A percentile compares a stretch with the other conserved stretches of the same genome.
These are phyloP conservation scores for Bromus sterilis DNA, from an alignment of 176 grass and related monocot species.

Conservation along the genomic window DNA sequence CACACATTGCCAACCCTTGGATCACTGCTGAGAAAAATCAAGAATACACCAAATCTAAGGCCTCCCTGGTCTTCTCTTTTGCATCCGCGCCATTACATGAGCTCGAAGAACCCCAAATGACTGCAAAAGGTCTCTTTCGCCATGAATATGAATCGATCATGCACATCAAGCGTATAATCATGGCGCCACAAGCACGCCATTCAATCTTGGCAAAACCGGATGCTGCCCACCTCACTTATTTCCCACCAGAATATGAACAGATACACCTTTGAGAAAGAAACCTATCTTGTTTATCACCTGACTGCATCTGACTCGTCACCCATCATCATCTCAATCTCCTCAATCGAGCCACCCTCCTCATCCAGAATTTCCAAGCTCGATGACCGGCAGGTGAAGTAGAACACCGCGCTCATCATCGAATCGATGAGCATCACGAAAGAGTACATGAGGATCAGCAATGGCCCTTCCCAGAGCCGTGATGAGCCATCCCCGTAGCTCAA, in stretches of 20 bases:
- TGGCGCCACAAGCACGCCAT: not conserved
- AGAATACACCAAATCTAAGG: slow-evolving; percentile 5
- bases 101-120: not conserved
- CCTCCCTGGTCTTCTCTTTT: not conserved
- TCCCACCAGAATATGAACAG: slow-evolving; percentile 33
- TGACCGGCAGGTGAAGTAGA: slow-evolving; percentile 95
- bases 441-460: slow-evolving; percentile 87
- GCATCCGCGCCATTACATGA: slow-evolving; percentile 2
- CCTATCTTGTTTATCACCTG: slow-evolving; percentile 33
- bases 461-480: slow-evolving; percentile 85
- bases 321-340: slow-evolving; percentile 45
- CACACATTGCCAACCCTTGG: slow-evolving; percentile 18
- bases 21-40: not conserved
- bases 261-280: slow-evolving; percentile 25
- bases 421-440: slow-evolving; percentile 79
- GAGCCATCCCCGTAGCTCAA: slow-evolving; percentile 87
- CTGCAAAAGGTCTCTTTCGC: slow-evolving; percentile 9
- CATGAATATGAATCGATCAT: not conserved
- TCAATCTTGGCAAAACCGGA: not conserved
- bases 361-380: slow-evolving; percentile 38
- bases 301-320: slow-evolving; percentile 15
- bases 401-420: slow-evolving; percentile 84
- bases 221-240: slow-evolving; percentile 26
- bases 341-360: slow-evolving; percentile 15
- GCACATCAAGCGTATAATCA: slow-evolving; percentile 14